phyloP scores from a whole-genome alignment of 2,329 filamentous ascomycete genomes.

The Fonsecaea pedrosoi region DNA sequence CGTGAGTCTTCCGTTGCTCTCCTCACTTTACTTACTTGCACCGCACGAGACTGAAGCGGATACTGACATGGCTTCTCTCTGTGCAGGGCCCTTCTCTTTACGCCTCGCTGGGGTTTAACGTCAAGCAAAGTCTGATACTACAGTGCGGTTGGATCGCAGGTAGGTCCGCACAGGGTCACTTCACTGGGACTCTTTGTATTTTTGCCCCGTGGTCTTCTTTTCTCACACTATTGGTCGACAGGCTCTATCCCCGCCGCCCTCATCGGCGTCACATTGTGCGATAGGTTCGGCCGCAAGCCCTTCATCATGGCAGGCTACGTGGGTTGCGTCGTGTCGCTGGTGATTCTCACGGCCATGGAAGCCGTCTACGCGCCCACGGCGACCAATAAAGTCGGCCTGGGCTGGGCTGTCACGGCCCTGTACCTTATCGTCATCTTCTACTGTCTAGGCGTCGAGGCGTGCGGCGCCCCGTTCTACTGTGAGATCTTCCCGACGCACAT shows the following conservation, averaged over 20 bases:
- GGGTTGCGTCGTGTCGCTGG: conserved; percentile 48
- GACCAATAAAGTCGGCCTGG: conserved; percentile 41
- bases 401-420: conserved; percentile 48
- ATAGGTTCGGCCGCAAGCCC: conserved; percentile 20
- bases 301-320: conserved; percentile 43
- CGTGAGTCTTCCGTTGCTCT: not conserved
- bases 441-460: conserved; percentile 40
- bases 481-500: conserved; percentile 16
- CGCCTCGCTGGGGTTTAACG: conserved; percentile 52
- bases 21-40: not conserved
- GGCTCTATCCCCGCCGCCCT: conserved; percentile 2
- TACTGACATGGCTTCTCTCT: not conserved
- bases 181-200: conserved; percentile 20
- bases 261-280: not conserved
- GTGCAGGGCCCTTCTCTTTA: conserved; percentile 54
- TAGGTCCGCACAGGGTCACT: not conserved
- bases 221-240: not conserved
- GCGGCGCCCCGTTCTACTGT: not conserved
- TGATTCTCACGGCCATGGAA: conserved; percentile 47
- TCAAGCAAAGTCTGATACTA: conserved; percentile 28
- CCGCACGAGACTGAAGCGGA: not conserved
- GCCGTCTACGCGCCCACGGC: conserved; percentile 45
- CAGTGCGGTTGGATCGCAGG: conserved; percentile 10
- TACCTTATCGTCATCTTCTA: conserved; percentile 51
- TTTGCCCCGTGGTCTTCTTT: not conserved